These are phyloP conservation scores for Russula griseocarnosa DNA, from an alignment of 768 basidiomycete species.

Conservation along the genomic window DNA sequence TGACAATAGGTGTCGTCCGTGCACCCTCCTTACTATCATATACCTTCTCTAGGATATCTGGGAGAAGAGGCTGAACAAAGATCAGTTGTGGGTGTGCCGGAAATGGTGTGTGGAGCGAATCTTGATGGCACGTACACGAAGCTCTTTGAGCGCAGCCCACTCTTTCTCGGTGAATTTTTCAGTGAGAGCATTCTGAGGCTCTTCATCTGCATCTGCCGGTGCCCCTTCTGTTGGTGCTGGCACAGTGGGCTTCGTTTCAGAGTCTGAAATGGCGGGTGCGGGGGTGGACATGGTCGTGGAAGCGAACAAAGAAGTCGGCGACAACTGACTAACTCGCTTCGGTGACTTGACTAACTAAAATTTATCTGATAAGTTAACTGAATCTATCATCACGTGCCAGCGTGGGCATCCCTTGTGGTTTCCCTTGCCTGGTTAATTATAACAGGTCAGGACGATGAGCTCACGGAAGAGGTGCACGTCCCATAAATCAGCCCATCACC, in stretches of 20 bases:
- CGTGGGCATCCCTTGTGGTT: background rate
- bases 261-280: constrained; percentile 7
- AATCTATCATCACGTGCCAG: constrained; percentile 1
- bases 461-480: constrained; percentile 48
- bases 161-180: constrained; percentile 66
- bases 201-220: constrained; percentile 31
- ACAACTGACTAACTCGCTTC: no score
- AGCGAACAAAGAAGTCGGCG: background rate
- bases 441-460: constrained; percentile 40
- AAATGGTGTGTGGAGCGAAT: background rate
- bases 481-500: background rate
- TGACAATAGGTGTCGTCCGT: constrained; percentile 45
- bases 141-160: constrained; percentile 63
- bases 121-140: constrained; percentile 49
- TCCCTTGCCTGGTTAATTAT: no score
- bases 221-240: constrained; percentile 13
- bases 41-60: constrained; percentile 53
- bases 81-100: background rate
- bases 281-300: constrained; percentile 19
- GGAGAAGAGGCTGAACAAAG: constrained; percentile 38
- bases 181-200: constrained; percentile 69
- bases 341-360: background rate
- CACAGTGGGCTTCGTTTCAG: constrained; percentile 20
- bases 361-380: constrained; percentile 24
- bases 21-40: constrained; percentile 56